Evolutionary conservation across 495 filamentous ascomycete genomes (phyloP).

Genomic region (Staphylotrichum longicolle): DNA sequence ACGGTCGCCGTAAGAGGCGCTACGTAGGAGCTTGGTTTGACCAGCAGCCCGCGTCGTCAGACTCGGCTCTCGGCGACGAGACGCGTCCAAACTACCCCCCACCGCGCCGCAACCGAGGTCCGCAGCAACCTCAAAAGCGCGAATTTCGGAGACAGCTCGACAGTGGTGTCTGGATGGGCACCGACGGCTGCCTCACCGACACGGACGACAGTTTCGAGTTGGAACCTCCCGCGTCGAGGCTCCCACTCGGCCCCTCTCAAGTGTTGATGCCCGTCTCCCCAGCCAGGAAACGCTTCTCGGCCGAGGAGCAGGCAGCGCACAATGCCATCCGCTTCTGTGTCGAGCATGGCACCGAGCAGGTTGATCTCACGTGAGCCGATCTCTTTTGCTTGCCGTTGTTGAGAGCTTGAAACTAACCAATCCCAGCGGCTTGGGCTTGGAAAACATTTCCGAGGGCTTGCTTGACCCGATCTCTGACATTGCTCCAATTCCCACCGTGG

Average conservation of each 20-base stretch:
- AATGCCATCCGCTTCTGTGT: slow-evolving; percentile 54
- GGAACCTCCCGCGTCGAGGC: slow-evolving; percentile 19
- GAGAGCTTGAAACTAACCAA: background rate
- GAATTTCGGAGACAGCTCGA: slow-evolving; percentile 65
- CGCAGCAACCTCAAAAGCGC: slow-evolving; percentile 50
- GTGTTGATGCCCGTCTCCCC: background rate
- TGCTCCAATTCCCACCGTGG: slow-evolving; percentile 46
- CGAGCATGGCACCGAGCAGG: slow-evolving; percentile 56
- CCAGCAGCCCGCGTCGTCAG: slow-evolving; percentile 49
- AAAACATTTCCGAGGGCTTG: slow-evolving; percentile 43
- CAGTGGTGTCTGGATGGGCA: slow-evolving; percentile 75
- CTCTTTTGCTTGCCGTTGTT: background rate
- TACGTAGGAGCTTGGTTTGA: slow-evolving; percentile 73
- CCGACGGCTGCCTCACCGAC: slow-evolving; percentile 56
- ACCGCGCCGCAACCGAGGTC: slow-evolving; percentile 18
- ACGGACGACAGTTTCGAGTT: slow-evolving; percentile 38
- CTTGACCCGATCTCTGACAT: slow-evolving; percentile 61
- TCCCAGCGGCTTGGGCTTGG: slow-evolving; percentile 37
- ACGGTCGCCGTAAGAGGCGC: slow-evolving; percentile 51
- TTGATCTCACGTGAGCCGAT: slow-evolving; percentile 64
- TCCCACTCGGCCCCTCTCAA: slow-evolving; percentile 1
- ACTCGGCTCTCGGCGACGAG: slow-evolving; percentile 42
- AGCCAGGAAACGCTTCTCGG: slow-evolving; percentile 19
- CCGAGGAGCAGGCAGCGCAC: slow-evolving; percentile 35
- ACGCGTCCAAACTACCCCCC: slow-evolving; percentile 12